Evolutionary conservation across 768 basidiomycete species (phyloP).

Genomic region (Trichaptum fuscoviolaceum): DNA sequence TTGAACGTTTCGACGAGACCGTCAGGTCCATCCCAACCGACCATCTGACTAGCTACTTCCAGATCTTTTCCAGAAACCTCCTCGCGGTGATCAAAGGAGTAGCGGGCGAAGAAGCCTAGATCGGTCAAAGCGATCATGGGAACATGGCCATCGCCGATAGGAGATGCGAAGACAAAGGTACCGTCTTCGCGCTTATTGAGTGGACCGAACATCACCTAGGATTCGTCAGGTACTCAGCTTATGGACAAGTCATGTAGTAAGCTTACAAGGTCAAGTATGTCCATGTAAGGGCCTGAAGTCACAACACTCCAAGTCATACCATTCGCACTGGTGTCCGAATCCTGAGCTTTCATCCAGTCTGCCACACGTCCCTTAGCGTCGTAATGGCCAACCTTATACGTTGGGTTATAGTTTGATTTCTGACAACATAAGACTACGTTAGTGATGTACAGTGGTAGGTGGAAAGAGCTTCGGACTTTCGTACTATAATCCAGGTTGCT

Average conservation of each 20-base stretch:
- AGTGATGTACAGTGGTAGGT: neutral
- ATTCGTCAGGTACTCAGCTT: neutral
- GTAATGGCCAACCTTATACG: slow-evolving; percentile 34
- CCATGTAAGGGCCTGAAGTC: slow-evolving; percentile 36
- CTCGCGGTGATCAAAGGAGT: slow-evolving; percentile 31
- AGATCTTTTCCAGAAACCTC: slow-evolving; percentile 33
- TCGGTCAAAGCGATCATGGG: slow-evolving; percentile 36
- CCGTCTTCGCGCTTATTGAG: slow-evolving; percentile 33
- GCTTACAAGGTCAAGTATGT: slow-evolving; percentile 36
- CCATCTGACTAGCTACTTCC: slow-evolving; percentile 31
- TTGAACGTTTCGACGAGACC: slow-evolving; percentile 29
- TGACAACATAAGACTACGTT: neutral
- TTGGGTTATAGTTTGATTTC: slow-evolving; percentile 19
- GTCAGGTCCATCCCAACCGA: slow-evolving; percentile 28
- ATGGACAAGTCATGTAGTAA: neutral
- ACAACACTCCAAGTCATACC: slow-evolving; percentile 32
- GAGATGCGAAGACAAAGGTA: slow-evolving; percentile 34
- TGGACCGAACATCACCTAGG: slow-evolving; percentile 28
- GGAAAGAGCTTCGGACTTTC: slow-evolving; percentile 29
- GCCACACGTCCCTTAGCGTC: slow-evolving; percentile 37
- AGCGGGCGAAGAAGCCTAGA: slow-evolving; percentile 37
- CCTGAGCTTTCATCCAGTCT: slow-evolving; percentile 33
- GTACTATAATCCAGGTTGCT: slow-evolving; percentile 36
- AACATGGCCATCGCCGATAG: slow-evolving; percentile 30
- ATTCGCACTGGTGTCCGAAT: slow-evolving; percentile 25